Base-by-base conservation (phyloP, 108 stramenopile genomes). In the Stephanodiscus minutulus region DNA sequence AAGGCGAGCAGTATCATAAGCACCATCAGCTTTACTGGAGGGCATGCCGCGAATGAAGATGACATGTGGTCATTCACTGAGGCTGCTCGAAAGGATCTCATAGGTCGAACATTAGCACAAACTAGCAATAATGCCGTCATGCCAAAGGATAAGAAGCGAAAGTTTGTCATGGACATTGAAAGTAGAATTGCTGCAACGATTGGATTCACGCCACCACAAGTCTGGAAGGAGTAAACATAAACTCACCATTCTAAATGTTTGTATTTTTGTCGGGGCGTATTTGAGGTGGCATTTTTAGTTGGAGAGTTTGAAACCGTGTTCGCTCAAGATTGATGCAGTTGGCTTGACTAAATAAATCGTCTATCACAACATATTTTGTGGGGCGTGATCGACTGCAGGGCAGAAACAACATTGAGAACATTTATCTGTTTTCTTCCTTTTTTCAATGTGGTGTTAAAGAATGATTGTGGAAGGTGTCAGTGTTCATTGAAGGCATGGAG, bases 31-130 rank as follows among this genome's bases (percentile, higher is more conserved):
- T 53, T 49, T 24, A 50, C 63, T 33, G 70, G 64, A 28, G 53
- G 52, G 10, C 25, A 35, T 25, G 50, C 41, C 9, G 76, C 64
- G 28, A 39, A 39, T 39, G 79, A 74, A 41, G 73, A 80, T 49
- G 79, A 80, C 35, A 70, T 70, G 56, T 80, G 79, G 79, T 63
- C 67, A 0, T 80, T 80, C 48, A 62, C 66, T 12, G 79, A 80
- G 61, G 63, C 58, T 35, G 79, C 73, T 24, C 66, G 79, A 29
- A 67, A 68, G 36, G 69, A 64, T 11, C 53, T 80, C 2, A 74
- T 80, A 24, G 74, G 48, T 47, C 58, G 64, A 41, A 80, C 74
- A 7, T 68, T 70, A 10, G 74, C 64, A 3, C 43, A 67, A 29
- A 44, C 50, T 33, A 64, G 59, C 49, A 80, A 70, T 52, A 70